These are phyloP conservation scores for Pleurotus cornucopiae DNA, from an alignment of 768 basidiomycete species.

Conservation along the genomic window DNA sequence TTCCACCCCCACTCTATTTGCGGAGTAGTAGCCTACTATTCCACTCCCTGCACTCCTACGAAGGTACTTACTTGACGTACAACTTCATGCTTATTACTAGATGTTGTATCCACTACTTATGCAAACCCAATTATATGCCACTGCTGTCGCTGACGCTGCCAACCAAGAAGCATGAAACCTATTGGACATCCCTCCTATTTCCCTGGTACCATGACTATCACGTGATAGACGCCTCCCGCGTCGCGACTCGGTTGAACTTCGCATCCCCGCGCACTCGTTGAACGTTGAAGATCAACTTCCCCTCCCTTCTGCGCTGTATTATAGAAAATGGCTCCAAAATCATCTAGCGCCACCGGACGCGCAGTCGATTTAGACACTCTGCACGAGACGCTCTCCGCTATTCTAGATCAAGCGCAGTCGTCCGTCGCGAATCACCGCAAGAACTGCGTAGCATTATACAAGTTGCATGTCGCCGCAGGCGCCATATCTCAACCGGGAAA, in stretches of 20 bases:
- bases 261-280: too few relatives aligned
- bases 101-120: too few relatives aligned
- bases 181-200: too few relatives aligned
- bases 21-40: too few relatives aligned
- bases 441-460: slow-evolving; percentile 84
- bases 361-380: slow-evolving; percentile 16
- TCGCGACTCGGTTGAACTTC: too few relatives aligned
- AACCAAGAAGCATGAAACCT: too few relatives aligned
- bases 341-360: background rate
- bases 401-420: slow-evolving; percentile 78
- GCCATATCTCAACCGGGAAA: slow-evolving; percentile 46
- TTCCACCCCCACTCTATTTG: background rate
- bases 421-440: slow-evolving; percentile 89
- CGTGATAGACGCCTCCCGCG: background rate
- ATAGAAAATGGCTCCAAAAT: slow-evolving; percentile 9
- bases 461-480: slow-evolving; percentile 70
- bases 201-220: too few relatives aligned
- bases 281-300: background rate
- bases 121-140: too few relatives aligned
- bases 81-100: too few relatives aligned
- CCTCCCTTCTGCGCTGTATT: background rate
- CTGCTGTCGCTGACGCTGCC: too few relatives aligned
- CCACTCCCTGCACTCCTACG: background rate
- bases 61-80: background rate
- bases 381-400: slow-evolving; percentile 29